Base-by-base conservation (phyloP, 768 basidiomycete species). In the Russula griseocarnosa region DNA sequence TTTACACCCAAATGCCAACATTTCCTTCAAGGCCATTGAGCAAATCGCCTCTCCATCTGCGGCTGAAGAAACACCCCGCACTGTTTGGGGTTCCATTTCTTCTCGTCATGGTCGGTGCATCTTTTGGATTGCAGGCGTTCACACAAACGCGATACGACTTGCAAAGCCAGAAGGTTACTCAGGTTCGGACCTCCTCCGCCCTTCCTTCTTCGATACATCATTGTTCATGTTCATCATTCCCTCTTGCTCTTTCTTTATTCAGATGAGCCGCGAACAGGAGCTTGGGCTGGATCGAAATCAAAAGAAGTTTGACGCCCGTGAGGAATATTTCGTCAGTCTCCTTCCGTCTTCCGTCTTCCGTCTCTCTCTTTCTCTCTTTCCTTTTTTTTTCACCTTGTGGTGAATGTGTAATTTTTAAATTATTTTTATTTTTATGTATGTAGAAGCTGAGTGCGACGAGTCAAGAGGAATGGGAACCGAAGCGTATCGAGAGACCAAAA, bases 101-200 rank as follows among this genome's bases (percentile, higher is more conserved):
- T 9, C 72, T 88, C 69, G 78, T 94, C 67, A 88, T 97, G 74
- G 92, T 98, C 61, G 85, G 81, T 14, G 89, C 92, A 1, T 94
- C 91, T 20, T 98, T 88, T 72, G 93, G 86, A 7, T 76, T 99
- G 55, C 82, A 86, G 20, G 77, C 81, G 1, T 85, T 99, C 71
- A 94, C 94, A 0, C 91, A 94, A 74, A 95, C 91, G 32, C 81
- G 92, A 30, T 98, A 98, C 72, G 95, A 98, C 73, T 73, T 91
- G 66, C 89, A 95, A 34, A 86, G 90, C 72, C 83, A 88, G 75
- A 90, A 86, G 73, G 82, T 91, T 30, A 83, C 84, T 68, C 82
- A 84, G 77, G 88, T 88, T 64, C 59, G 80, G 5, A n/a, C 7
- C 34, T 11, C 8, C 28, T n/a, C 13, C 30, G 4, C 9, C 18